A percentile compares a stretch with the other conserved stretches of the same genome.
These are phyloP conservation scores for Chalciporus sphaerocephalus DNA, from an alignment of 768 basidiomycete species.

Conservation along the genomic window DNA sequence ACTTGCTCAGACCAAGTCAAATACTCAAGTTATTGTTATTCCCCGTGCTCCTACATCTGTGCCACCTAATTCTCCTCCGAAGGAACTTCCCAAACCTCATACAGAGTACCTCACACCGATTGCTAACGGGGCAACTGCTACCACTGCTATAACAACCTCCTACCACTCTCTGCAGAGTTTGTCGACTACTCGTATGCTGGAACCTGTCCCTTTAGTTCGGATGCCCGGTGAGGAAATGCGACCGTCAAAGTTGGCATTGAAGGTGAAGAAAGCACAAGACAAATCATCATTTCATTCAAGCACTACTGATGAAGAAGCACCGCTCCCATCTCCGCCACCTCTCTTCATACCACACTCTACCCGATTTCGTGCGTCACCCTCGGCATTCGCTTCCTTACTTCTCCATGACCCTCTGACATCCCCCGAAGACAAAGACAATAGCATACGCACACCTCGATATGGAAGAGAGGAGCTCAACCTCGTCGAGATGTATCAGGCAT, in stretches of 20 bases:
- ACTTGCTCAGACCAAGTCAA: conserved; percentile 59
- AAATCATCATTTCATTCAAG: conserved; percentile 35
- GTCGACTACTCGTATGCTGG: conserved; percentile 32
- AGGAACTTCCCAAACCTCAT: conserved; percentile 41
- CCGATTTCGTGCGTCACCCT: conserved; percentile 69
- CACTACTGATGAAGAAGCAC: conserved; percentile 38
- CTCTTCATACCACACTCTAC: conserved; percentile 54
- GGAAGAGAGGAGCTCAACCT: conserved; percentile 31
- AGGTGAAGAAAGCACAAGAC: conserved; percentile 57
- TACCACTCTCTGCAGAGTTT: conserved; percentile 70
- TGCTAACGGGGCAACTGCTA: conserved; percentile 78
- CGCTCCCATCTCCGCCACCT: conserved; percentile 39
- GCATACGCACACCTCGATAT: conserved; percentile 25
- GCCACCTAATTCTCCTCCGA: conserved; percentile 23
- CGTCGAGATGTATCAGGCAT: conserved; percentile 27
- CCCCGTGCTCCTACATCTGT: conserved; percentile 24
- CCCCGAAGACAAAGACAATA: conserved; percentile 36
- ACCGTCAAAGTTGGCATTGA: conserved; percentile 73
- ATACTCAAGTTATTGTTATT: conserved; percentile 13
- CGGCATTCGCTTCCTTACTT: conserved; percentile 71
- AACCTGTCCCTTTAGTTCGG: conserved; percentile 20
- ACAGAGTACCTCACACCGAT: conserved; percentile 76
- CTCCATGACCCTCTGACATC: conserved; percentile 47
- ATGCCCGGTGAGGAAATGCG: conserved; percentile 38
- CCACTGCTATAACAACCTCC: conserved; percentile 79